Percentiles rank a stretch among this genome's conserved stretches.
These are phyloP conservation scores for Effrenium voratum DNA, from an alignment of 73 alveolate genomes.

Conservation along the genomic window DNA sequence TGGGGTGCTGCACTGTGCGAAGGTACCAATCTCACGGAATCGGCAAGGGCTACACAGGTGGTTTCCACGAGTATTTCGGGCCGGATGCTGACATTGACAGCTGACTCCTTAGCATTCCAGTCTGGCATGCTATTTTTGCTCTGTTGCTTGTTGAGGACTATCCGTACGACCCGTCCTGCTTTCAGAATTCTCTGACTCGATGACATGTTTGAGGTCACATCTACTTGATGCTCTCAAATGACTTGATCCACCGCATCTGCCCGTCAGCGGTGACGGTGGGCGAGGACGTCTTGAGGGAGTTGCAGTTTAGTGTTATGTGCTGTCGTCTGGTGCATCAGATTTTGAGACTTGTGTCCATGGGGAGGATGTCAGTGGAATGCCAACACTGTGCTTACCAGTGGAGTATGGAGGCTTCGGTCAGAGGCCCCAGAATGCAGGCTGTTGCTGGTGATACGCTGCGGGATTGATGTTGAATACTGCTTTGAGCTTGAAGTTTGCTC, in stretches of 20 bases:
- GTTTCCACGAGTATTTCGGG: constrained; percentile 93
- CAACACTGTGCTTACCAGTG: constrained; percentile 98
- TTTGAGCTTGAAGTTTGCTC: not conserved
- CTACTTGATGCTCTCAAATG: constrained; percentile 98
- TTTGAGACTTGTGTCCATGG: constrained; percentile 59
- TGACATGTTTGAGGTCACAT: constrained; percentile 95
- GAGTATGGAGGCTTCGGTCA: constrained; percentile 98
- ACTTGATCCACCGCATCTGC: constrained; percentile 96
- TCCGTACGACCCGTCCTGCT: too few relatives aligned
- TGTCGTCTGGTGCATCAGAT: not conserved
- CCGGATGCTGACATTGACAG: constrained; percentile 94
- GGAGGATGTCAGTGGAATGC: constrained; percentile 99
- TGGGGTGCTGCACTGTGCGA: not conserved
- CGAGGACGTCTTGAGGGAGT: constrained; percentile 84
- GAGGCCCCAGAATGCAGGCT: not conserved
- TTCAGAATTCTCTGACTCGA: too few relatives aligned
- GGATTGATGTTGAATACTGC: not conserved
- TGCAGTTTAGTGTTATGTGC: not conserved
- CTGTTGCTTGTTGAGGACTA: too few relatives aligned
- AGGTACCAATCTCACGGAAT: constrained; percentile 94
- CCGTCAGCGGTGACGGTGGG: constrained; percentile 96
- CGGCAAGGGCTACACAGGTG: constrained; percentile 95
- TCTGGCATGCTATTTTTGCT: too few relatives aligned
- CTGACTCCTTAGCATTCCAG: not conserved
- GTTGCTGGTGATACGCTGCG: not conserved